phyloP scores from a whole-genome alignment of 1,139 yeast species.

The Candida sp. region DNA sequence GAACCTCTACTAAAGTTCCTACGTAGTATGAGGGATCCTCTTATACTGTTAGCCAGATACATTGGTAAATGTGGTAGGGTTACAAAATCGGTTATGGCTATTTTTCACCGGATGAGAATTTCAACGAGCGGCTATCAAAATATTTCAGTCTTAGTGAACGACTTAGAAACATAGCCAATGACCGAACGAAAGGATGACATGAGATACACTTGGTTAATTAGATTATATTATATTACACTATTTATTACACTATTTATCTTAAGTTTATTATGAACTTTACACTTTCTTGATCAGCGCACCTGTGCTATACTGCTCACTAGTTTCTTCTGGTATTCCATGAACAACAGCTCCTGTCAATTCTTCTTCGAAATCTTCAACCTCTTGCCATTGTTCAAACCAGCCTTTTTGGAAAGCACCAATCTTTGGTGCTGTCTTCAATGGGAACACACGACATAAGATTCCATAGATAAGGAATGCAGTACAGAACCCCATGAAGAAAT shows the following conservation, averaged over 20 bases:
- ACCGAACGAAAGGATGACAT: background rate
- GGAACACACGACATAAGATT: conserved; percentile 48
- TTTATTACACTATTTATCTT: too few relatives aligned
- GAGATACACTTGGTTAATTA: background rate
- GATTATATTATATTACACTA: background rate
- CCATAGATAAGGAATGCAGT: conserved; percentile 52
- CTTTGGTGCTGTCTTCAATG: conserved; percentile 58
- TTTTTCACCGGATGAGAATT: background rate
- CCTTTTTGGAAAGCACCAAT: conserved; percentile 49
- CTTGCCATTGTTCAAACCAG: conserved; percentile 61
- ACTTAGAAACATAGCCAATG: background rate
- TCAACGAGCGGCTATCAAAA: too few relatives aligned
- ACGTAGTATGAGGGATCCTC: background rate
- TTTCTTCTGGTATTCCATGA: background rate
- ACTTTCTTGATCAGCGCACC: background rate
- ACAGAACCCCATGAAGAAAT: conserved; percentile 73
- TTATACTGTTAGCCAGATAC: background rate
- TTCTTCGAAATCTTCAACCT: conserved; percentile 63
- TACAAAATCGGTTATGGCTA: background rate
- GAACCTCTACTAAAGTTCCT: background rate
- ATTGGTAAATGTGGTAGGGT: background rate
- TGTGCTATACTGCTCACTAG: background rate
- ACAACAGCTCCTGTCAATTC: conserved; percentile 18
- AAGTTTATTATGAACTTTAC: background rate
- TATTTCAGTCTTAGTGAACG: too few relatives aligned